These are phyloP conservation scores for Echeveria elegans DNA, from an alignment of 164 flowering plant species.

Conservation along the genomic window DNA sequence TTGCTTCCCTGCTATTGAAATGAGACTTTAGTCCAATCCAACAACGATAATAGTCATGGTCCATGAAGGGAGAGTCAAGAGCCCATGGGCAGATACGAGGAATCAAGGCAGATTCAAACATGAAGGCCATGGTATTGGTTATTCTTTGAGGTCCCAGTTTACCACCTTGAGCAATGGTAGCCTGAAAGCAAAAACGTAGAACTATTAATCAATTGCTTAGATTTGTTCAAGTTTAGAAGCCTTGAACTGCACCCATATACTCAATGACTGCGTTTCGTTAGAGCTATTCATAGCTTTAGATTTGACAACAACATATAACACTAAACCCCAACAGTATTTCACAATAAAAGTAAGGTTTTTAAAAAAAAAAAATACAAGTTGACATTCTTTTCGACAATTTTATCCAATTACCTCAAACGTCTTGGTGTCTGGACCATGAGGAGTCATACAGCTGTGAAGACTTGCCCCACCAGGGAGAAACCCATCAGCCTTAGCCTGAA, in stretches of 20 bases:
- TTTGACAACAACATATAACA: not conserved
- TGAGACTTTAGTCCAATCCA: conserved; percentile 90
- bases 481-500: conserved; percentile 89
- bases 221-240: not conserved
- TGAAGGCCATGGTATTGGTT: conserved; percentile 74
- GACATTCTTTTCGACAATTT: not conserved
- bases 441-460: conserved; percentile 98
- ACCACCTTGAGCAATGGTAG: conserved; percentile 48
- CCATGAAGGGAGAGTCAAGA: conserved; percentile 63
- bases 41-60: conserved; percentile 78
- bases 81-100: conserved; percentile 84
- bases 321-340: no score
- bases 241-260: not conserved
- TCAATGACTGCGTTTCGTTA: not conserved
- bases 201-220: not conserved
- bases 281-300: conserved; percentile 1
- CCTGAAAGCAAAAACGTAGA: conserved; percentile 29
- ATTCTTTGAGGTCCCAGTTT: conserved; percentile 57
- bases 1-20: conserved; percentile 28
- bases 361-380: no score
- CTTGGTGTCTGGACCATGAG: conserved; percentile 95
- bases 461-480: conserved; percentile 95
- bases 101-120: conserved; percentile 86
- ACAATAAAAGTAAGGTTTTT: no score
- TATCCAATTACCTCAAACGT: conserved; percentile 60